Base-by-base conservation (phyloP, 2,329 filamentous ascomycete species). In the Hymenoscyphus scutula region DNA sequence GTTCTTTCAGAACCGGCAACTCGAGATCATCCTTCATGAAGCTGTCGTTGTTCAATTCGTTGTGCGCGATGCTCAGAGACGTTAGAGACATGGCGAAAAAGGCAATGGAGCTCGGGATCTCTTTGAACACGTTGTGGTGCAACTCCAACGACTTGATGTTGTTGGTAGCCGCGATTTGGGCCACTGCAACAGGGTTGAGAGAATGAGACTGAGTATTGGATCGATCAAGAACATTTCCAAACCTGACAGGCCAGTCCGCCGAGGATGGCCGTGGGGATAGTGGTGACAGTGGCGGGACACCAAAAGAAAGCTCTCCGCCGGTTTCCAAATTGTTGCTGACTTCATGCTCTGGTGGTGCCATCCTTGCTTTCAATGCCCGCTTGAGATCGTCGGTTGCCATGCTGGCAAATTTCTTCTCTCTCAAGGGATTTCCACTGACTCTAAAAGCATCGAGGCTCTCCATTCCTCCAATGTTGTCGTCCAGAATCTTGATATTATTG, bases 391-490 rank as follows among this genome's bases (percentile, higher is more conserved):
- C 89, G 0, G 90, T 92, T 25, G 84, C 83, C 77, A 96, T 90
- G 0, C 85, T 89, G 15, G 93, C 80, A 68, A 95, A 92, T 73
- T 92, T 97, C 73, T 90, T 92, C 73, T 97, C 92, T 15, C 90
- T 84, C 15, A 99, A 79, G 0, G 95, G 95, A 71, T 99, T 99
- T n/a, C 92, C 92, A 53, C 87, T 88, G 34, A 99, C 80, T 4
- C 88, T 86, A 51, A 98, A 83, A 73, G 88, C 88, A 23, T 86
- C 82, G 10, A 99, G 78, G 53, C 78, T 87, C 5, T 91, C 86
- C 92, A 98, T 97, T 29, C 85, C 79, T 5, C 89, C 89, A 62
- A 98, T 85, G 67, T 87, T 87, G 0, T 91, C 83, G 32, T 95
- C 90, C 7, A 99, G 75, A 13, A 84, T 80, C 1, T 85, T 86